Evolutionary conservation across 2,329 filamentous ascomycete species (phyloP), one percentile per base, ranked within the genome.

Genomic region (Penicillium sp.): DNA sequence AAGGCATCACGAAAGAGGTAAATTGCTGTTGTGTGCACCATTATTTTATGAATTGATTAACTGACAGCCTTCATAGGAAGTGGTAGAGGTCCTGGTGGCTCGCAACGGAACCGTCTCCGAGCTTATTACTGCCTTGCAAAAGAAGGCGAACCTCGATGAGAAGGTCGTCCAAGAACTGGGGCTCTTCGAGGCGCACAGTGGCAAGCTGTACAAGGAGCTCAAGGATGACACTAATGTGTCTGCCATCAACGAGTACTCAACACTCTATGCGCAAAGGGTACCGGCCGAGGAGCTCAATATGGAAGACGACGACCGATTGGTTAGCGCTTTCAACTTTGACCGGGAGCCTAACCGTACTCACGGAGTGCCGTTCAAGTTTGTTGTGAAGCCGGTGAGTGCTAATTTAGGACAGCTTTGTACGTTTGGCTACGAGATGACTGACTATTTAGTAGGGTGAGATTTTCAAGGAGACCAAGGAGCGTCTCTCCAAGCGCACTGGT

Each of bases 281-380:
- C 91, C 93, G 0, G 86, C 92, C 38, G 89, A 91, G 56, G 88
- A 90, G 66, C 62, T 80, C 37, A 78, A 82, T 7, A 75, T 81
- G 65, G 89, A 92, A 53, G 89, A 90, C 68, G 78, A 85, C 1
- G 87, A 89, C 37, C 84, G 88, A 56, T 85, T 89, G 59, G 90
- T 97, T 59, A 87, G 89, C 64, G 92, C 90, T 33, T 95, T 94
- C 79, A 95, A 97, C 76, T 99, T 95, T 79, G 93, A 99, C 75
- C 91, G 89, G 68, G 96, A 99, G 71, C 87, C 91, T 0, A 91
- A 81, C 72, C 91, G 96, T 70, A 82, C 89, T 3, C 94, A 99
- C 73, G 92, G 93, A 3, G 86, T 96, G 49, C 95, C 95, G 0
- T 99, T 99, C 84, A 90, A 89, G 70, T 97, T 99, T 76, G 81